Conservation (phyloP, 352 stramenopile species). For the Saprolegnia parasitica region DNA sequence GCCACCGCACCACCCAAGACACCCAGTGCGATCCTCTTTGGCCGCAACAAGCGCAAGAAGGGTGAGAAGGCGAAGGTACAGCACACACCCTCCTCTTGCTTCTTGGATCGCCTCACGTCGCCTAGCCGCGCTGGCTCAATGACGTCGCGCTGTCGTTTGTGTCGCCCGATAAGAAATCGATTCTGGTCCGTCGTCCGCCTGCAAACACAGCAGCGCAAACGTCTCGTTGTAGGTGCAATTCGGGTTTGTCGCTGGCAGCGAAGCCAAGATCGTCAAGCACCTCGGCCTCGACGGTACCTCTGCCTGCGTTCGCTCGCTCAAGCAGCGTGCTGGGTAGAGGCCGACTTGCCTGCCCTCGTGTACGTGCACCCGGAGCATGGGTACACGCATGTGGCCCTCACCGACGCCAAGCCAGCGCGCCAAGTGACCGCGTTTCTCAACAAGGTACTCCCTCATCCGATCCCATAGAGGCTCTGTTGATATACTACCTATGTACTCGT, state of each 20-base stretch:
- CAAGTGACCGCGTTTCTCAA: slow-evolving; percentile 57
- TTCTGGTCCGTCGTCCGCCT: slow-evolving; percentile 43
- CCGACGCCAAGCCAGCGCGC: slow-evolving; percentile 39
- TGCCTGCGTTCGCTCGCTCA: neutral
- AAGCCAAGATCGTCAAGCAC: slow-evolving; percentile 64
- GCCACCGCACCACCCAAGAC: slow-evolving; percentile 37
- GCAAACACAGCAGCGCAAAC: slow-evolving; percentile 7
- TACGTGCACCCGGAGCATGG: slow-evolving; percentile 53
- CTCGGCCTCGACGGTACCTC: slow-evolving; percentile 45
- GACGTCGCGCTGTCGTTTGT: slow-evolving; percentile 55
- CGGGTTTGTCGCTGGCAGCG: slow-evolving; percentile 52
- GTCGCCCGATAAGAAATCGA: slow-evolving; percentile 42
- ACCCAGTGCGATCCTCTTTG: slow-evolving; percentile 68
- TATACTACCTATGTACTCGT: neutral
- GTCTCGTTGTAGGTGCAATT: slow-evolving; percentile 36
- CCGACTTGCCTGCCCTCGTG: slow-evolving; percentile 52
- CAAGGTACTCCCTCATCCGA: too few species aligned
- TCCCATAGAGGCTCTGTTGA: too few species aligned
- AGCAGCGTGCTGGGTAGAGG: slow-evolving; percentile 21
- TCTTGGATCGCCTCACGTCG: neutral
- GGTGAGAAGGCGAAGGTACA: slow-evolving; percentile 33
- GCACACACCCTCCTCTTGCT: neutral
- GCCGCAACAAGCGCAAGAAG: slow-evolving; percentile 44
- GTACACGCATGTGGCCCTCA: slow-evolving; percentile 38
- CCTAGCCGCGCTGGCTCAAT: slow-evolving; percentile 51